Conservation (phyloP, 768 basidiomycete species). For the Psilocybe cubensis region DNA sequence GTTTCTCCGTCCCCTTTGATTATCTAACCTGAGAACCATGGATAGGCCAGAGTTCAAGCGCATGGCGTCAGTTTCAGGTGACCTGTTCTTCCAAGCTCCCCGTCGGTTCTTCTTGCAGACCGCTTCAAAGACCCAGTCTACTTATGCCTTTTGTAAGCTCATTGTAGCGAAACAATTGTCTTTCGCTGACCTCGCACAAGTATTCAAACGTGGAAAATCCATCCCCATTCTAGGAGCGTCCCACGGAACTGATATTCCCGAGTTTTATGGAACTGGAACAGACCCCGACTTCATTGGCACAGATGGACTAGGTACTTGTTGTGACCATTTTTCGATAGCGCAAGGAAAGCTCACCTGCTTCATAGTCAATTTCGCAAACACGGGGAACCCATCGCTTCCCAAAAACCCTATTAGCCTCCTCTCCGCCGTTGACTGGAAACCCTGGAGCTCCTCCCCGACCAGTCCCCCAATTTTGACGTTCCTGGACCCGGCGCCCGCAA, state of each 20-base stretch:
- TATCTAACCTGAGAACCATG: neutral
- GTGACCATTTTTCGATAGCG: neutral
- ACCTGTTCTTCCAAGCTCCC: slow-evolving; percentile 36
- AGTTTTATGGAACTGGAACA: slow-evolving; percentile 6
- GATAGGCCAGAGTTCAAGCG: slow-evolving; percentile 43
- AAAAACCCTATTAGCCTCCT: slow-evolving; percentile 6
- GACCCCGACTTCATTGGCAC: slow-evolving; percentile 12
- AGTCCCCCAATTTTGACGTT: slow-evolving; percentile 17
- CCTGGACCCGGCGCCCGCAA: slow-evolving; percentile 13
- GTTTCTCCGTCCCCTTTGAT: neutral
- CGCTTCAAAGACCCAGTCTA: slow-evolving; percentile 12
- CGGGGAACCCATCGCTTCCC: neutral
- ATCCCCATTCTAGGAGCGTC: slow-evolving; percentile 2
- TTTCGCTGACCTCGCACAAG: neutral
- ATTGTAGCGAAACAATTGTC: neutral
- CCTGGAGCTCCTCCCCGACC: slow-evolving; percentile 1
- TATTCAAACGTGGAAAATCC: neutral
- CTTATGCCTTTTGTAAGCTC: neutral
- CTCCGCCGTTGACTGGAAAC: slow-evolving; percentile 1
- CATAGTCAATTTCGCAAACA: slow-evolving; percentile 16
- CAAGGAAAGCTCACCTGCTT: neutral
- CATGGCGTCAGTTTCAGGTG: slow-evolving; percentile 40
- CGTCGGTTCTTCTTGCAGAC: slow-evolving; percentile 36
- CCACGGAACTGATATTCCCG: slow-evolving; percentile 8
- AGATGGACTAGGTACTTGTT: slow-evolving; percentile 14